A percentile compares a stretch with the other conserved stretches of the same genome.
Conservation (phyloP, 192 early-diverging fungal species). For the Coemansia sp. region DNA sequence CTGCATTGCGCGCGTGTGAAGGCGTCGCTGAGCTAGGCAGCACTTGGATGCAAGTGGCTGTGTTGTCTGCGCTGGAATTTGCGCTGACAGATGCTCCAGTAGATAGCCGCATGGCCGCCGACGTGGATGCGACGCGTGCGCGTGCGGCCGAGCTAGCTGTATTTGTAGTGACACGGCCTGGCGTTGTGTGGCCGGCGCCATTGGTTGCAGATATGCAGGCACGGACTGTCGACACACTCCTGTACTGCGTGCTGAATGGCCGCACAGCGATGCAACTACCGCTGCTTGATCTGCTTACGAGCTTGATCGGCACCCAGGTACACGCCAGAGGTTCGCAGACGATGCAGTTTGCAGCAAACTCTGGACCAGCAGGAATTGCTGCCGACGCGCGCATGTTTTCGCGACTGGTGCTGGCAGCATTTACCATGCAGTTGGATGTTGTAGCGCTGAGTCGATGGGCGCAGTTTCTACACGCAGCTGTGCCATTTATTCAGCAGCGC, state of each 20-base stretch:
- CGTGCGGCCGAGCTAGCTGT: constrained; percentile 25
- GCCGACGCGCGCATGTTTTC: constrained; percentile 13
- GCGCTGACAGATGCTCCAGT: constrained; percentile 29
- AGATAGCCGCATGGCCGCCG: background rate
- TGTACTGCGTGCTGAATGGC: constrained; percentile 31
- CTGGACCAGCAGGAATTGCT: background rate
- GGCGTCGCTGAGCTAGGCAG: constrained; percentile 3
- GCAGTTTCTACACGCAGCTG: constrained; percentile 8
- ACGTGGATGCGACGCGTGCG: constrained; percentile 24
- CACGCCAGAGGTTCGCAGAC: background rate
- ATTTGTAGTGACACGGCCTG: constrained; percentile 11
- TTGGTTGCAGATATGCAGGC: constrained; percentile 18
- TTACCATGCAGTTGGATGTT: constrained; percentile 36
- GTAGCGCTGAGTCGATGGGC: constrained; percentile 41
- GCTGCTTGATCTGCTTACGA: constrained; percentile 32
- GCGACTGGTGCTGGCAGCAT: constrained; percentile 32
- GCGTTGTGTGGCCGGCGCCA: constrained; percentile 23
- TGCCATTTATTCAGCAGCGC: constrained; percentile 30
- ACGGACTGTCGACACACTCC: constrained; percentile 30
- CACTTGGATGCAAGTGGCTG: constrained; percentile 33
- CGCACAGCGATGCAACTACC: constrained; percentile 31
- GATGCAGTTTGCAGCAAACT: background rate
- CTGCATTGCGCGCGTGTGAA: constrained; percentile 3
- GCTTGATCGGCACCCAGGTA: constrained; percentile 16
- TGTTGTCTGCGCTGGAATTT: constrained; percentile 19